These are phyloP conservation scores for Fusarium xylarioides DNA, from an alignment of 2,329 filamentous ascomycete species.

Conservation along the genomic window DNA sequence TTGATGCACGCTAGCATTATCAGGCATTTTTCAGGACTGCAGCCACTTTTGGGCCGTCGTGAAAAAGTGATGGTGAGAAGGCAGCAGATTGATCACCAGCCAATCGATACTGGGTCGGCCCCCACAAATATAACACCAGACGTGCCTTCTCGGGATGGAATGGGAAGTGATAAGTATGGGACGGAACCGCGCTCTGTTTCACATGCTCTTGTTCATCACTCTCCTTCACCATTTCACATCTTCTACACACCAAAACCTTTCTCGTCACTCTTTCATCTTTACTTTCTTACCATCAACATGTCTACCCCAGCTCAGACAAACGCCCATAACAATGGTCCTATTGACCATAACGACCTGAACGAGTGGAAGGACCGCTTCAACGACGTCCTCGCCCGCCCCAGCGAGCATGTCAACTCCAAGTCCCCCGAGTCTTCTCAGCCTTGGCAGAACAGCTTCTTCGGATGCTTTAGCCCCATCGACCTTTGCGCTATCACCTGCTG, in stretches of 20 bases:
- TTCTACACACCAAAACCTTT: not conserved
- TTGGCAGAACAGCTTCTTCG: constrained; percentile 55
- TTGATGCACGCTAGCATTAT: constrained; percentile 20
- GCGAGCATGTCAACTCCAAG: constrained; percentile 54
- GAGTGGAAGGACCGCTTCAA: constrained; percentile 57
- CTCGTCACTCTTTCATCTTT: constrained; percentile 2
- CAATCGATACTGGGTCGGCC: too few species aligned
- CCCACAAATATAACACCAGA: too few species aligned
- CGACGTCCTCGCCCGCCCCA: constrained; percentile 52
- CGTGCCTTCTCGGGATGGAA: too few species aligned
- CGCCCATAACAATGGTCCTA: constrained; percentile 44
- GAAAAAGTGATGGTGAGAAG: not conserved
- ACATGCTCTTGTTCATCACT: not conserved
- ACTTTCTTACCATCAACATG: constrained; percentile 19
- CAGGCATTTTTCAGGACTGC: not conserved
- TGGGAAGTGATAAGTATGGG: constrained; percentile 5
- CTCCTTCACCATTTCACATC: constrained; percentile 4
- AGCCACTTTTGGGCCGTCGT: not conserved
- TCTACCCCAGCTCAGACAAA: constrained; percentile 25
- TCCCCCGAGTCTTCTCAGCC: constrained; percentile 50
- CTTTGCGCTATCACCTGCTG: constrained; percentile 57
- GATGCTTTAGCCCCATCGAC: constrained; percentile 56
- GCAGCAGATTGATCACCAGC: too few species aligned
- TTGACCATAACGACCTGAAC: constrained; percentile 55
- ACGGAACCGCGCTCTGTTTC: not conserved